Evolutionary conservation across 2,329 filamentous ascomycete species (phyloP).

Genomic region (Xylaria sp.): DNA sequence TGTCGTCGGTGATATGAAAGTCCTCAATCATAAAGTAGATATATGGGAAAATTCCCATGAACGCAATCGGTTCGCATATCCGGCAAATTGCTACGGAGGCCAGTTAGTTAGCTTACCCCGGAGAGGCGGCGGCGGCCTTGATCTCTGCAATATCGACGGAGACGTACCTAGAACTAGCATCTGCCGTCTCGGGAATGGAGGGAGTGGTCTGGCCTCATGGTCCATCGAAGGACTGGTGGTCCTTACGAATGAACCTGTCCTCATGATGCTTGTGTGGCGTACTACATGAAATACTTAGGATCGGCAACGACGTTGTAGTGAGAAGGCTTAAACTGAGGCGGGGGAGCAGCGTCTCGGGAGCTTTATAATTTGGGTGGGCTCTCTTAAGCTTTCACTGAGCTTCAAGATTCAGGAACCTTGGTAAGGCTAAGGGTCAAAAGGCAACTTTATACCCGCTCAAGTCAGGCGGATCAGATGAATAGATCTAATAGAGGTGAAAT

Average conservation of each 20-base stretch:
- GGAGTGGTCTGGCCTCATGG: conserved; percentile 20
- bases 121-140: no score
- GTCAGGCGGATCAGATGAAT: conserved; percentile 2
- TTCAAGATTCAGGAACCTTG: not conserved
- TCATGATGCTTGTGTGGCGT: conserved; percentile 28
- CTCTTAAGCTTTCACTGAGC: conserved; percentile 7
- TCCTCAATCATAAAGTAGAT: conserved; percentile 97
- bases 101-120: conserved; percentile 1
- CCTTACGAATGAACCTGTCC: conserved; percentile 29
- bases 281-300: conserved; percentile 23
- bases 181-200: conserved; percentile 42
- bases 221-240: conserved; percentile 21
- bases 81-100: conserved; percentile 74
- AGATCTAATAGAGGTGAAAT: conserved; percentile 12
- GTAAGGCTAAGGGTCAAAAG: conserved; percentile 1
- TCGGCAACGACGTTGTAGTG: conserved; percentile 1
- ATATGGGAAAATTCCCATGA: conserved; percentile 99
- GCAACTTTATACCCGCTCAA: conserved; percentile 5
- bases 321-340: not conserved
- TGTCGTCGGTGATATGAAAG: conserved; percentile 80
- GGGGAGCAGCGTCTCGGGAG: conserved; percentile 9
- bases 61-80: conserved; percentile 97
- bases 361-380: not conserved
- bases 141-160: not conserved
- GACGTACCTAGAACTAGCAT: conserved; percentile 43